Evolutionary conservation across 177 flowering plant species (phyloP), one percentile per base, ranked within the genome.

Genomic region (Vitis hybrid): DNA sequence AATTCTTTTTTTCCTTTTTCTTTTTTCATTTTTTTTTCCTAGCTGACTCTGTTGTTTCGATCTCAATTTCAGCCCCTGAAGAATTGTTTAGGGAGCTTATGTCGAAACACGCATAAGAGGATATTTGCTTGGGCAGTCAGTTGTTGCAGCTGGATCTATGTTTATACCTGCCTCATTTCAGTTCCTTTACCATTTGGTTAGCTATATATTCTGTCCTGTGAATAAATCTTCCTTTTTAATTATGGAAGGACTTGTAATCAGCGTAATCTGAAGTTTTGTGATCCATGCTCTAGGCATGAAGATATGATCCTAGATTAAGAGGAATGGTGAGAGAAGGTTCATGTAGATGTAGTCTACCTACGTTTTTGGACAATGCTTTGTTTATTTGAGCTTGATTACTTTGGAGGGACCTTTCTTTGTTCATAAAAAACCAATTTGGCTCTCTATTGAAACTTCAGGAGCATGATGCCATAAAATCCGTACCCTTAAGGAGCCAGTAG

Each of bases 31-130:
- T 22, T 26, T 20, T 26, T 26, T 26, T 0, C 29, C 29, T 26
- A 26, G 29, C 29, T 26, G 29, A 26, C 5, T 26, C 29, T 26
- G 29, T 26, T 26, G 1, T 3, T 10, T 29, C 34, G 4, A 19
- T 20, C 0, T 20, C n/a, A 31, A 10, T 69, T 69, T 3, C 77
- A 74, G 77, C 77, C n/a, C 77, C 77, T 0, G 77, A 74, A 66
- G 65, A 74, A 5, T 48, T 74, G 65, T 74, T 74, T 53, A 74
- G 77, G 58, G 66, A 65, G 54, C 73, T 74, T 16, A 74, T 74
- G 77, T 62, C 72, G 18, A 66, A 65, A 29, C 77, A 74, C 20
- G 69, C 73, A 7, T 74, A 52, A 74, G 72, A 31, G 14, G 26
- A 16, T 10, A 34, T 16, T 34, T 16, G 29, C 66, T 13, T 48